Conservation (phyloP, 768 basidiomycete genomes). For the Jaapia argillacea region DNA sequence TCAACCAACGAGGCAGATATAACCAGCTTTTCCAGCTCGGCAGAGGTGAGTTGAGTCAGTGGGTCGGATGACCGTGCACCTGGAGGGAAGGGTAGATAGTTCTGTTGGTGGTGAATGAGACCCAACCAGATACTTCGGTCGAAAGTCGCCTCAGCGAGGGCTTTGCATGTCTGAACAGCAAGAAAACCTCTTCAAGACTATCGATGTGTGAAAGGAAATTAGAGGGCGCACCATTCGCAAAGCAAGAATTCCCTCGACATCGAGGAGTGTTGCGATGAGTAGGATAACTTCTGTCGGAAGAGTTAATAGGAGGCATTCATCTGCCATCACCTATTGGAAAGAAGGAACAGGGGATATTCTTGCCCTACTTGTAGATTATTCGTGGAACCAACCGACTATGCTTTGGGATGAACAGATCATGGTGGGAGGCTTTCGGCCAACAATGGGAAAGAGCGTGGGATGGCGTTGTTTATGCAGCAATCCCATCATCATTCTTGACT, state of each 20-base stretch:
- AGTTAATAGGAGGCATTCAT: no score
- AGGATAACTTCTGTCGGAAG: constrained; percentile 15
- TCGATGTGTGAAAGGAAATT: background rate
- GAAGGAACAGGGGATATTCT: no score
- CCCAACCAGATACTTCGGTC: constrained; percentile 13
- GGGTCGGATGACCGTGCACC: constrained; percentile 1
- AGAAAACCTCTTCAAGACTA: background rate
- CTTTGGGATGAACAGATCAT: no score
- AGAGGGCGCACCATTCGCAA: constrained; percentile 11
- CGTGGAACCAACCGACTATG: no score
- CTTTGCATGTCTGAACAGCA: constrained; percentile 10
- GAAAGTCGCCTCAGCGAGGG: constrained; percentile 6
- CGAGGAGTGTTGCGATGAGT: constrained; percentile 6
- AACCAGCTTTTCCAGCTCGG: constrained; percentile 5
- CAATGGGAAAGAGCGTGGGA: no score
- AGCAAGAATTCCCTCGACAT: constrained; percentile 9
- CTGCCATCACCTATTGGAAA: no score
- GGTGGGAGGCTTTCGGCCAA: no score
- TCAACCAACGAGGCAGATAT: constrained; percentile 1
- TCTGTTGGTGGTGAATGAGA: constrained; percentile 6
- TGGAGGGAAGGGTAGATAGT: constrained; percentile 8
- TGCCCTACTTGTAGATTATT: no score
- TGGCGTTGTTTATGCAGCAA: no score
- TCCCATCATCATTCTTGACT: no score
- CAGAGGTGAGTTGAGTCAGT: constrained; percentile 3